Percentiles rank a stretch among this genome's conserved stretches.
These are phyloP conservation scores for Hyphopichia khmerensis DNA, from an alignment of 1,139 yeast species.

Conservation along the genomic window DNA sequence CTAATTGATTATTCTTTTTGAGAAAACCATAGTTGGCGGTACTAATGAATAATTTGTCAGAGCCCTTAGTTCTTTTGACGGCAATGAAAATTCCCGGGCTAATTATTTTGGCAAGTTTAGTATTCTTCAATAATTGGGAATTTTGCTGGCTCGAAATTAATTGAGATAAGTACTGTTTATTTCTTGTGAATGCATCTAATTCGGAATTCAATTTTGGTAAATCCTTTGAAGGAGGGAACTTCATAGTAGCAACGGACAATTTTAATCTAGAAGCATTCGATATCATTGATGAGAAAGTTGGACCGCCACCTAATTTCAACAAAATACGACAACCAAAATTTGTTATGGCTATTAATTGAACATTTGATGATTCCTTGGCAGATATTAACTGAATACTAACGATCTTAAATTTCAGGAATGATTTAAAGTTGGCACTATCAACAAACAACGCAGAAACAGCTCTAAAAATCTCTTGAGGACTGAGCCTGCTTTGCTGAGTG, in stretches of 20 bases:
- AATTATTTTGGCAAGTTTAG: slow-evolving; percentile 53
- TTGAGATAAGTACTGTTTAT: slow-evolving; percentile 44
- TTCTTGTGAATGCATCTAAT: slow-evolving; percentile 43
- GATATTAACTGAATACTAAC: slow-evolving; percentile 64
- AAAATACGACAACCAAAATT: slow-evolving; percentile 80
- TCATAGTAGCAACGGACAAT: slow-evolving; percentile 52
- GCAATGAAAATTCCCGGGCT: slow-evolving; percentile 82
- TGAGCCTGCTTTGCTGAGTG: slow-evolving; percentile 37
- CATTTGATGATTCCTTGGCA: slow-evolving; percentile 62
- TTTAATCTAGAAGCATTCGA: slow-evolving; percentile 28
- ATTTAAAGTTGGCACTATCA: slow-evolving; percentile 40
- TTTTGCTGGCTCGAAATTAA: slow-evolving; percentile 45
- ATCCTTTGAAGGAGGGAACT: slow-evolving; percentile 74
- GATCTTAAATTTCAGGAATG: slow-evolving; percentile 51
- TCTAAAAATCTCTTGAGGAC: slow-evolving; percentile 51
- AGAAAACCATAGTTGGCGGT: slow-evolving; percentile 83
- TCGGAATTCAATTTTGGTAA: slow-evolving; percentile 55
- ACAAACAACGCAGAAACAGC: slow-evolving; percentile 58
- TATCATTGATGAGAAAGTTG: slow-evolving; percentile 30
- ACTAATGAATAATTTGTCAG: slow-evolving; percentile 64
- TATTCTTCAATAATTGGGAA: slow-evolving; percentile 45
- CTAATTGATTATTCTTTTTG: slow-evolving; percentile 65
- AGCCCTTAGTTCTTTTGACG: slow-evolving; percentile 42
- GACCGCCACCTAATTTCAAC: slow-evolving; percentile 46
- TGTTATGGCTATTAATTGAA: slow-evolving; percentile 83